Base-by-base conservation (phyloP, 1,284 basidiomycete species). In the Malassezia furfur region DNA sequence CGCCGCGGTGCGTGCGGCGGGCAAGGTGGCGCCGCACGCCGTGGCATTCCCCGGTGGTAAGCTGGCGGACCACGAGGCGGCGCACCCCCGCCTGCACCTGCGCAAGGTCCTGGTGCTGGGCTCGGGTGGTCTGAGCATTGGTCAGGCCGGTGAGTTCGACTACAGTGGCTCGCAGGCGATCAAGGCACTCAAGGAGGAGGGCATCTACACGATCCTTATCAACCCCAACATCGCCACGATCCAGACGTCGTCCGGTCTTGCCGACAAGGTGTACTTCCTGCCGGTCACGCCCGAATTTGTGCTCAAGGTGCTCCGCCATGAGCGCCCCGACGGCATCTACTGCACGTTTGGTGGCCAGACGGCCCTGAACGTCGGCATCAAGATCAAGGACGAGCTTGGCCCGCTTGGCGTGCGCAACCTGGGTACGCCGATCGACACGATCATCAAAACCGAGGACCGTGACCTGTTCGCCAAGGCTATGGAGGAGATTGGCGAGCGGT, bases 111-210 rank as follows among this genome's bases (percentile, higher is more conserved):
- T 98, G 60, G 88, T 98, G 57, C 90, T 98, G 48, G 94, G 94
- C 62, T 88, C 86, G 62, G 94, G 94, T 70, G 94, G 94, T 61
- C 84, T 99, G 48, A 87, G 85, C 72, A 98, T 99, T 63, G 94
- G 94, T 41, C 94, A 98, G 77, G 94, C 94, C 6, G 94, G 94
- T 77, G 94, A 99, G 78, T 99, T 99, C 77, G 94, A 99, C 77
- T 98, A 99, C 78, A 96, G 91, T 30, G 93, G 72, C 87, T 96
- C 93, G 9, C 94, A 98, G 78, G 94, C 94, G 28, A 85, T 99
- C 78, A 99, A 99, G 78, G 94, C 94, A 14, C 84, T 99, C 55
- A 84, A 86, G 59, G 94, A 99, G 77, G 89, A 90, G 74, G 91
- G 93, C 52, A 85, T 96, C 60, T 84, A 91, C 65, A 91, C 93